Evolutionary conservation across 2,329 filamentous ascomycete species (phyloP).

Genomic region (Venturia nashicola): DNA sequence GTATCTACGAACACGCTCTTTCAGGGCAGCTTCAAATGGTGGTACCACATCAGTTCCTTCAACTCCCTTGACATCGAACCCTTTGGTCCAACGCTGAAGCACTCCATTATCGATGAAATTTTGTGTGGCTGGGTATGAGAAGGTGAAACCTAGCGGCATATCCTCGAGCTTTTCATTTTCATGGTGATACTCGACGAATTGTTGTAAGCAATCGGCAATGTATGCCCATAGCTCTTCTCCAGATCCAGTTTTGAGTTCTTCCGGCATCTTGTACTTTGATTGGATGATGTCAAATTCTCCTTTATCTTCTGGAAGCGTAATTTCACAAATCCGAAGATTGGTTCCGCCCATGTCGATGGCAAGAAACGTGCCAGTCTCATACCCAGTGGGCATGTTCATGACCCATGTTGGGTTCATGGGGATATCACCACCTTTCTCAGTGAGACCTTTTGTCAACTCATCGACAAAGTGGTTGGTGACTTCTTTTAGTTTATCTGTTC

Average conservation of each 20-base stretch:
- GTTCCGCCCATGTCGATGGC: constrained; percentile 95
- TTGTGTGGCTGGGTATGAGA: constrained; percentile 90
- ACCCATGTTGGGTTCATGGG: constrained; percentile 99
- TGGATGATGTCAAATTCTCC: constrained; percentile 94
- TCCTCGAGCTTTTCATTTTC: constrained; percentile 49
- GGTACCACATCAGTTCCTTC: constrained; percentile 87
- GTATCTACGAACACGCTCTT: constrained; percentile 44
- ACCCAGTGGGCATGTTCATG: constrained; percentile 75
- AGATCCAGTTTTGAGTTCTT: constrained; percentile 79
- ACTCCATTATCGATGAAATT: constrained; percentile 88
- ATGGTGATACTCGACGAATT: constrained; percentile 85
- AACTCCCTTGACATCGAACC: constrained; percentile 85
- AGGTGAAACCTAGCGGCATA: constrained; percentile 83
- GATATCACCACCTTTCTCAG: constrained; percentile 81
- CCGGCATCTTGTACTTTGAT: constrained; percentile 90
- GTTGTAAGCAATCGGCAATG: constrained; percentile 82
- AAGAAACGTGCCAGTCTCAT: constrained; percentile 78
- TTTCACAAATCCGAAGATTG: constrained; percentile 89
- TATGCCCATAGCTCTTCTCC: constrained; percentile 90
- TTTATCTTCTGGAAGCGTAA: constrained; percentile 75
- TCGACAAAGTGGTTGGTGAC: constrained; percentile 82
- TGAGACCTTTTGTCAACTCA: constrained; percentile 79
- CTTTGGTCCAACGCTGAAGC: constrained; percentile 93
- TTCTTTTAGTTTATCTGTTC: constrained; percentile 68
- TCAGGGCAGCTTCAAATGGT: constrained; percentile 70